These are phyloP conservation scores for Penicillium sp. DNA, from an alignment of 2,329 filamentous ascomycete species.

Conservation along the genomic window DNA sequence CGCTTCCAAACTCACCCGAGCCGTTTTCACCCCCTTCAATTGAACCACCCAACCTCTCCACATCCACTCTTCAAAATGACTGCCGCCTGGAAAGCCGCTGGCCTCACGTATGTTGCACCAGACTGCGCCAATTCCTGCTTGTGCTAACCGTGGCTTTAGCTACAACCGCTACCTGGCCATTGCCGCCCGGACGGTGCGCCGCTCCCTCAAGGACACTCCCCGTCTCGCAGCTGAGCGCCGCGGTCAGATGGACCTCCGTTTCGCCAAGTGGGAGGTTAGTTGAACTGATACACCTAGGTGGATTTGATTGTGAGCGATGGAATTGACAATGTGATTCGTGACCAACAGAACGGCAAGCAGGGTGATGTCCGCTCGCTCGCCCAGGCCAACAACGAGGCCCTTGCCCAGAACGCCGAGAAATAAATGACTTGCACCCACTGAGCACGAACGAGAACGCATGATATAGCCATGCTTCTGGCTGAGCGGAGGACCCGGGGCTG, in stretches of 20 bases:
- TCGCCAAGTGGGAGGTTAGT: constrained; percentile 91
- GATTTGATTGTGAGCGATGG: constrained; percentile 7
- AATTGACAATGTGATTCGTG: constrained; percentile 40
- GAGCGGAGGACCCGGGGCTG: constrained; percentile 30
- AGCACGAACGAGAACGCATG: constrained; percentile 6
- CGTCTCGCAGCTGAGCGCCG: constrained; percentile 86
- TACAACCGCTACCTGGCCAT: constrained; percentile 99
- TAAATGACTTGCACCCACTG: constrained; percentile 36
- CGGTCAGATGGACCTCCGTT: constrained; percentile 86
- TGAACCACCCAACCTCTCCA: constrained; percentile 35
- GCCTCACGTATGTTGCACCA: constrained; percentile 77
- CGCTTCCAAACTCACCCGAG: constrained; percentile 41
- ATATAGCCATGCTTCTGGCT: constrained; percentile 27
- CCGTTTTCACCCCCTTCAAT: constrained; percentile 38
- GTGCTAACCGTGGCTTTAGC: constrained; percentile 60
- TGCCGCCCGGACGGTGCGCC: constrained; percentile 91
- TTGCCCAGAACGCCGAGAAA: constrained; percentile 52
- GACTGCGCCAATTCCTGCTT: constrained; percentile 9
- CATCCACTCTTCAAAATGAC: constrained; percentile 72
- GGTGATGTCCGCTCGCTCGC: constrained; percentile 79
- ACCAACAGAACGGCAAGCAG: constrained; percentile 94
- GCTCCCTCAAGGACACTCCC: constrained; percentile 95
- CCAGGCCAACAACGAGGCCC: constrained; percentile 58
- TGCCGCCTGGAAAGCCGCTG: constrained; percentile 98
- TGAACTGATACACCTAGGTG: constrained; percentile 13